Base-by-base conservation (phyloP, 2,329 filamentous ascomycete genomes). In the Fusarium chaquense region DNA sequence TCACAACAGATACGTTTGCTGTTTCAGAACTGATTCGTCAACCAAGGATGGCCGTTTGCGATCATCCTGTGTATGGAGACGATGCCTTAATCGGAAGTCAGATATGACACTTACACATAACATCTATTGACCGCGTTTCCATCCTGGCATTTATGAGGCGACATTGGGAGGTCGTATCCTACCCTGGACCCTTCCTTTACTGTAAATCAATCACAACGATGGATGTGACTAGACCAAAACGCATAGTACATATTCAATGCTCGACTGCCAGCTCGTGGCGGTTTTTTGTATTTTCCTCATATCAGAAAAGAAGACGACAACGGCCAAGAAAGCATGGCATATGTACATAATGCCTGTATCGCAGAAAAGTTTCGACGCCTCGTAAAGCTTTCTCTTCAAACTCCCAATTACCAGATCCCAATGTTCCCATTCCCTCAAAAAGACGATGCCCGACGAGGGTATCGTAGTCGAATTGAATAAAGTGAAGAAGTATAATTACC, bases 371-470 rank as follows among this genome's bases (percentile, higher is more conserved):
- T 56, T 70, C 64, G 71, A 74, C 75, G 75, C 75, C 73, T 56
- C 46, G 61, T 68, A 59, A 66, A 68, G 69, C 53, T 71, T 60
- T 72, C 63, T 77, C 74, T 75, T 73, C 72, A 72, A 77, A 77
- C 75, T 77, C 75, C 75, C 60, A 65, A 65, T 70, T 73, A 60
- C 72, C 70, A 73, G 62, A 76, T 73, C 68, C 69, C 72, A 68
- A 54, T 65, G 53, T 68, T 62, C 69, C 65, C 65, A 55, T 62
- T 58, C 71, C 73, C 59, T 60, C 67, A 73, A 71, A 66, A 57
- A 55, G 46, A 46, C 57, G 55, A 65, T 50, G 54, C 70, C 65
- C 54, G 33, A 28, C 2, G 28, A 12, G 58, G 60, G 58, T 41
- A 65, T 65, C 63, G 46, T 65, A 55, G 62, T 60, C 51, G 72